phyloP scores from a whole-genome alignment of 2,329 filamentous ascomycete genomes.

The Ophiostoma triangulosporum region DNA sequence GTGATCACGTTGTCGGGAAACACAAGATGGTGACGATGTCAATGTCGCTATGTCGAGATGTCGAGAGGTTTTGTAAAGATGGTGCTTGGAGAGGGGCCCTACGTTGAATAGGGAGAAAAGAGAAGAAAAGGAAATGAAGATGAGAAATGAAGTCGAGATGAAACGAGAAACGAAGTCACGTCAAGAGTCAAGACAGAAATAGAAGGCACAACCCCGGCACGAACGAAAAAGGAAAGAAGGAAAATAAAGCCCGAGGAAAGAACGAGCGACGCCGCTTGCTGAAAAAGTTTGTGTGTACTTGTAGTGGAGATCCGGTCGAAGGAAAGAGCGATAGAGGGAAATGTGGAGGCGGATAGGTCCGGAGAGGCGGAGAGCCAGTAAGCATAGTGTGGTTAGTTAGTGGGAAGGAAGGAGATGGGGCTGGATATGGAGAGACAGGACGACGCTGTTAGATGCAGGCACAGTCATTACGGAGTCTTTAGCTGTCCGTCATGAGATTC shows the following conservation, averaged over 20 bases:
- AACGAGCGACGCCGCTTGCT: not conserved
- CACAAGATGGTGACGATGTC: not conserved
- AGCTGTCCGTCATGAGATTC: not conserved
- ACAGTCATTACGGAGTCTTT: not conserved
- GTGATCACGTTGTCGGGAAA: not conserved
- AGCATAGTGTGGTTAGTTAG: not conserved
- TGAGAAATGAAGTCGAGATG: not conserved
- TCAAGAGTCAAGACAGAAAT: not conserved
- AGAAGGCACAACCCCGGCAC: conserved; percentile 5
- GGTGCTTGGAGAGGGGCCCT: not conserved
- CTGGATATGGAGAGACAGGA: not conserved
- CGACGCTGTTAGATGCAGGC: not conserved
- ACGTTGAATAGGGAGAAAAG: not conserved
- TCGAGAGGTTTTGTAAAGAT: no score
- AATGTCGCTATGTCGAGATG: not conserved
- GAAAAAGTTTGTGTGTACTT: conserved; percentile 7
- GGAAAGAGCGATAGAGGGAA: not conserved
- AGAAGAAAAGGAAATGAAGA: not conserved
- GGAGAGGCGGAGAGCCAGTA: conserved; percentile 10
- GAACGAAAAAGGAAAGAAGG: not conserved
- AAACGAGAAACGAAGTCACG: no score
- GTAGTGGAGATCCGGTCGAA: conserved; percentile 3
- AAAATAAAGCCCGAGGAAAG: not conserved
- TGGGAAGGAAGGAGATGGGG: not conserved
- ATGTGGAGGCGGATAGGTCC: conserved; percentile 12